Evolutionary conservation across 1,284 basidiomycete species (phyloP), one percentile per base, ranked within the genome.

Genomic region (Pholiota adiposa): DNA sequence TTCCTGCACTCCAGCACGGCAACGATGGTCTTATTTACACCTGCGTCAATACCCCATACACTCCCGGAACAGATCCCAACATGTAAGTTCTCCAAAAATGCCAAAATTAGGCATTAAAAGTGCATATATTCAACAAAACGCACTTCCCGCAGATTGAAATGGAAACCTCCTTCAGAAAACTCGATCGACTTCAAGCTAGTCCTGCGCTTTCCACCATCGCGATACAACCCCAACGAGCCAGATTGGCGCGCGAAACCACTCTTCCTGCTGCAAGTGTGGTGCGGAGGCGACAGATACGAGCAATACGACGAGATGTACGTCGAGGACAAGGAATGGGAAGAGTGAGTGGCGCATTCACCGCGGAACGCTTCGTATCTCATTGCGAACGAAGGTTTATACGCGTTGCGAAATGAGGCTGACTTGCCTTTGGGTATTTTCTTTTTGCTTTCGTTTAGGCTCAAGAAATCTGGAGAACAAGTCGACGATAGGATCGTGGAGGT

Each of bases 141-240:
- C n/a, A n/a, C n/a, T 41, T 18, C 54, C 23, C 19, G 41, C 71
- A 97, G 95, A 65, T 76, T 98, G 67, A 99, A 99, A 74, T 99
- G 97, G 97, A 99, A 99, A 75, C 96, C 97, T 1, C 96, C 97
- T 2, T 93, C 91, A 2, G 97, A 99, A 71, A 99, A 99, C 74
- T 96, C 95, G 3, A 92, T 99, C 70, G 97, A 99, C 75, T 99
- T 99, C 80, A 94, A 94, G 72, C 88, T 99, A 12, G 84, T 96
- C 54, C 81, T 99, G 18, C 88, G 94, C 36, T 99, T 99, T 73
- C 96, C 97, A 1, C 87, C 94, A 2, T 73, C 76, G 27, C 73
- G 71, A 7, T 75, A 78, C 29, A 75, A 87, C 60, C 81, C 84
- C 0, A 67, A 74, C 6, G 75, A 87, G 68, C 92, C 94, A 0